Conservation (phyloP, 805 yeast species). For the Lachancea meyersii region DNA sequence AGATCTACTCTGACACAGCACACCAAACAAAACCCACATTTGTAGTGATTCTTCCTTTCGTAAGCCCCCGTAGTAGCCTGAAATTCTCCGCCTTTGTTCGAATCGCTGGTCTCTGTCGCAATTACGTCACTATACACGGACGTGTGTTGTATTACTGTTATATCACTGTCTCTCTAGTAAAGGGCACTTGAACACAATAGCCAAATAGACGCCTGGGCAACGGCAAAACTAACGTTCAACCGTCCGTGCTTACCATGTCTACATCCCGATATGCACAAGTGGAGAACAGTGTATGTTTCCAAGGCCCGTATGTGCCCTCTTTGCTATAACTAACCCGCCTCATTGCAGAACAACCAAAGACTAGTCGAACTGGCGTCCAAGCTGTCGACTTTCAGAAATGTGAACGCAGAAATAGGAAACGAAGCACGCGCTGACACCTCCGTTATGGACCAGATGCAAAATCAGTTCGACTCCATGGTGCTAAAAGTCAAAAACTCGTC, state of each 20-base stretch:
- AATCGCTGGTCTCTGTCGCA: too few relatives aligned
- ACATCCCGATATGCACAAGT: constrained; percentile 29
- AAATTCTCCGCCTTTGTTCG: not conserved
- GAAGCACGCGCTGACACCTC: constrained; percentile 53
- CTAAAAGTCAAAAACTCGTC: constrained; percentile 49
- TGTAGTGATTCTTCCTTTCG: too few relatives aligned
- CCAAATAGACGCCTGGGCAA: too few relatives aligned
- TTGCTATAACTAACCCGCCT: not conserved
- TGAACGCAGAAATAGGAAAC: constrained; percentile 61
- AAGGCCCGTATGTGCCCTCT: not conserved
- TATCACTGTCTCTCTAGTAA: too few relatives aligned
- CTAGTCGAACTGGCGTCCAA: constrained; percentile 60
- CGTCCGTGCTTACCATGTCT: constrained; percentile 19
- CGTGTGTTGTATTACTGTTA: too few relatives aligned
- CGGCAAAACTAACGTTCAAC: too few relatives aligned
- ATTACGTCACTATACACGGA: too few relatives aligned
- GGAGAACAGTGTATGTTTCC: constrained; percentile 24
- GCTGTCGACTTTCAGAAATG: constrained; percentile 54
- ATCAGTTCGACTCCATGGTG: constrained; percentile 45
- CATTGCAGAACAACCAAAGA: constrained; percentile 53
- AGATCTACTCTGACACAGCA: constrained; percentile 37
- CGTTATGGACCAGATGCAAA: constrained; percentile 38
- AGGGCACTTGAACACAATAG: too few relatives aligned
- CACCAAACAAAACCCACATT: too few relatives aligned
- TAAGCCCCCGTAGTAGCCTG: not conserved